These are phyloP conservation scores for Neurospora sp. DNA, from an alignment of 495 filamentous ascomycete genomes.

Conservation along the genomic window DNA sequence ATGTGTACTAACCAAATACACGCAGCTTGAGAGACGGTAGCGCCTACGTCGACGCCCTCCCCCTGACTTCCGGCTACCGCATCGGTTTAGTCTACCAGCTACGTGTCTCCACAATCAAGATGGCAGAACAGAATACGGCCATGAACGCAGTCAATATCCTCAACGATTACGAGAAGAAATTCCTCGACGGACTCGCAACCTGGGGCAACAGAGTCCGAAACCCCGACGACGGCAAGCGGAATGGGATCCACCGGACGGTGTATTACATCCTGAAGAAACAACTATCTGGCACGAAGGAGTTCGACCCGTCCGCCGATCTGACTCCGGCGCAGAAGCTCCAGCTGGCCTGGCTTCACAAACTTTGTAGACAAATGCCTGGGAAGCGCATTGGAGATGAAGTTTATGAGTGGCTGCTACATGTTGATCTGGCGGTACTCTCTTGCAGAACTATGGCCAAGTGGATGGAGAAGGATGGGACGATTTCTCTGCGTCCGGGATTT, in stretches of 20 bases:
- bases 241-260: neutral
- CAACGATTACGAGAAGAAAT: neutral
- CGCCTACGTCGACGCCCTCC: neutral
- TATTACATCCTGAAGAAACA: neutral
- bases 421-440: neutral
- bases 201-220: neutral
- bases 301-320: neutral
- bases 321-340: neutral
- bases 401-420: neutral
- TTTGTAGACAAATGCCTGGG: neutral
- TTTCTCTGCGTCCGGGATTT: neutral
- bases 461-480: neutral
- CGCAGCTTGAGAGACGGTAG: neutral
- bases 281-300: neutral
- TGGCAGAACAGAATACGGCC: neutral
- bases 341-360: neutral
- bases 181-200: neutral
- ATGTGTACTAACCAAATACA: neutral
- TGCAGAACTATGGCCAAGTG: neutral
- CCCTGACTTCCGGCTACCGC: neutral
- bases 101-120: neutral
- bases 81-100: constrained; percentile 2
- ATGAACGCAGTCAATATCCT: neutral
- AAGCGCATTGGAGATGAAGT: neutral
- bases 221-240: neutral